Percentiles rank a stretch among this genome's conserved stretches.
Conservation (phyloP, 2,329 filamentous ascomycete genomes). For the Monosporascus ibericus region DNA sequence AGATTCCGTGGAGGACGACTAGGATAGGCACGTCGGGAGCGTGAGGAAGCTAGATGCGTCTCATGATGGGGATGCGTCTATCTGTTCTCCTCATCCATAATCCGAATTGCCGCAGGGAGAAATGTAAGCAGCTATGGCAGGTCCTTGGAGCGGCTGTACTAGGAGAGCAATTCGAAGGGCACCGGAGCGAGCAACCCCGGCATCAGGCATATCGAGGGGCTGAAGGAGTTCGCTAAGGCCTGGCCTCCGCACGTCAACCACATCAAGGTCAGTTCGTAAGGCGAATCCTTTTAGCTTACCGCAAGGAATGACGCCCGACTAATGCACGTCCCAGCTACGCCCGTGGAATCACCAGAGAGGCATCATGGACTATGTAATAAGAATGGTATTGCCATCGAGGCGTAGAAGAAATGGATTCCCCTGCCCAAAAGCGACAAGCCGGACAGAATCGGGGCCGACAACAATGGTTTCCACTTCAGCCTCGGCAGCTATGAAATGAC, state of each 20-base stretch:
- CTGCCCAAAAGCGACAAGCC: conserved; percentile 60
- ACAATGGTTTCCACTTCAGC: conserved; percentile 54
- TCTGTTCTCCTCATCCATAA: conserved; percentile 61
- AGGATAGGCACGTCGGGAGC: conserved; percentile 53
- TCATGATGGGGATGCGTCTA: conserved; percentile 57
- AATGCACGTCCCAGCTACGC: conserved; percentile 47
- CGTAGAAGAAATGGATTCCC: conserved; percentile 61
- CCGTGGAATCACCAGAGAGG: conserved; percentile 58
- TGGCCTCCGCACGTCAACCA: conserved; percentile 61
- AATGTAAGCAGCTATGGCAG: conserved; percentile 57
- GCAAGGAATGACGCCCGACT: no score
- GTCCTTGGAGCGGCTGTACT: conserved; percentile 58
- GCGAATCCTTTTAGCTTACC: no score
- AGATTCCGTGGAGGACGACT: conserved; percentile 50
- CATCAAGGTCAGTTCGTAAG: conserved; percentile 51
- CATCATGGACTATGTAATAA: conserved; percentile 53
- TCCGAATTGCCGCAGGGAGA: conserved; percentile 46
- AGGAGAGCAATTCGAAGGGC: conserved; percentile 53
- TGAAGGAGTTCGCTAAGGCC: conserved; percentile 57
- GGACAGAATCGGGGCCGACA: conserved; percentile 54
- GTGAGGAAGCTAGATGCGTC: conserved; percentile 53
- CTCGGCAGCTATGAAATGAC: conserved; percentile 52
- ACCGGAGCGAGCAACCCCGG: conserved; percentile 70
- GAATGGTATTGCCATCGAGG: conserved; percentile 45
- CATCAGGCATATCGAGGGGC: conserved; percentile 60